Evolutionary conservation across 73 alveolate species (phyloP).

Genomic region (Stentor roeselii): DNA sequence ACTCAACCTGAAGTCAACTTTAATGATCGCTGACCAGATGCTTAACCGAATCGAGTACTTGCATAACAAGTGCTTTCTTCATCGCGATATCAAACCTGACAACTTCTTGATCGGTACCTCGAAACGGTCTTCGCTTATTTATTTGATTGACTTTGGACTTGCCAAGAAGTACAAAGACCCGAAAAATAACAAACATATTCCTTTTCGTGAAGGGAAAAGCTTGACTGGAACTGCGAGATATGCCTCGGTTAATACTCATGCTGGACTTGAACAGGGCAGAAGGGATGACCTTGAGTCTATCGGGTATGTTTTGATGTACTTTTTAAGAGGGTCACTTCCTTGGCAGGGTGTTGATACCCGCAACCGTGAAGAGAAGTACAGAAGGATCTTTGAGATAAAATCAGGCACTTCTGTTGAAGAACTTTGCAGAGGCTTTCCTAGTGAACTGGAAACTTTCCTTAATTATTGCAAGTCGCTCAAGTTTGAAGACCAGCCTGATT

Average conservation of each 20-base stretch:
- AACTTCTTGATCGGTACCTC: constrained; percentile 64
- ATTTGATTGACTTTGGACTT: constrained; percentile 68
- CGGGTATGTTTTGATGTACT: too few relatives aligned
- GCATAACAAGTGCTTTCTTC: constrained; percentile 55
- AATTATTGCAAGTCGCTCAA: constrained; percentile 65
- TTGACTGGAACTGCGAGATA: constrained; percentile 67
- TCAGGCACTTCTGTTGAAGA: constrained; percentile 66
- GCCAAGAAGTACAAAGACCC: constrained; percentile 65
- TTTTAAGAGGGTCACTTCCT: constrained; percentile 55
- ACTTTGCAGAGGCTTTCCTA: constrained; percentile 66
- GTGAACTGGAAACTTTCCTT: constrained; percentile 57
- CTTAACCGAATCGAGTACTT: constrained; percentile 61
- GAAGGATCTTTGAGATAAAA: too few relatives aligned
- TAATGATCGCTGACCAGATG: constrained; percentile 69
- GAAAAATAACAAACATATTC: constrained; percentile 50
- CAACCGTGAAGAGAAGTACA: constrained; percentile 75
- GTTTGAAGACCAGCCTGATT: constrained; percentile 78
- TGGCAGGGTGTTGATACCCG: constrained; percentile 88
- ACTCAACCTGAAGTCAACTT: constrained; percentile 53
- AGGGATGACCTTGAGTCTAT: constrained; percentile 77
- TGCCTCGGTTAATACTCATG: constrained; percentile 64
- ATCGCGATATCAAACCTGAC: constrained; percentile 71
- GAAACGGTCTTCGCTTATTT: constrained; percentile 31
- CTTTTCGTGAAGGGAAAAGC: too few relatives aligned
- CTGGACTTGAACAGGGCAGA: constrained; percentile 68